Evolutionary conservation across 2,329 filamentous ascomycete species (phyloP).

Genomic region (Penicillium sp.): DNA sequence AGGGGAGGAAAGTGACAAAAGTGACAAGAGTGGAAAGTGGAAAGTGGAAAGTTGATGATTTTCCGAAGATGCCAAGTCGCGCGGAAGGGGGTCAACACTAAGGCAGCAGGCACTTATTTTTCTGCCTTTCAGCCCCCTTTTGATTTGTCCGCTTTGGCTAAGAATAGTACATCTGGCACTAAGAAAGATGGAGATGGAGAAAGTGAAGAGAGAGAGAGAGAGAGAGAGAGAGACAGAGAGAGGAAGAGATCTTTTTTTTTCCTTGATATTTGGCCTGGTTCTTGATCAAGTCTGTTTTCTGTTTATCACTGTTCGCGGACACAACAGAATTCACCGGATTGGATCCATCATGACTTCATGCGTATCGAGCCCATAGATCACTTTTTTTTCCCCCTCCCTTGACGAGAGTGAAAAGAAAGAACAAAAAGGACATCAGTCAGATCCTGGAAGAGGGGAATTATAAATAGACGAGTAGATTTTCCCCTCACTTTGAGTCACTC

Average conservation of each 20-base stretch:
- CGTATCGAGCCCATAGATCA: neutral
- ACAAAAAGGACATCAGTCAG: neutral
- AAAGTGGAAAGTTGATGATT: neutral
- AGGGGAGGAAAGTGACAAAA: neutral
- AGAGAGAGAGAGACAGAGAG: neutral
- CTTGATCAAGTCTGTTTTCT: neutral
- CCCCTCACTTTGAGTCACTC: slow-evolving; percentile 5
- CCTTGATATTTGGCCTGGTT: neutral
- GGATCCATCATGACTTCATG: neutral
- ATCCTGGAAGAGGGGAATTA: neutral
- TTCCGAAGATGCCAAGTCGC: slow-evolving; percentile 3
- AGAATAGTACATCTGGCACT: neutral
- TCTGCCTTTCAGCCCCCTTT: neutral
- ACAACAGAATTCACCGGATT: neutral
- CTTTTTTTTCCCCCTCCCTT: neutral
- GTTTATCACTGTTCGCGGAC: neutral
- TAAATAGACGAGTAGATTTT: neutral
- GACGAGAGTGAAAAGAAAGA: neutral
- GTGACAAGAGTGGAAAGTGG: neutral
- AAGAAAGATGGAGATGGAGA: neutral
- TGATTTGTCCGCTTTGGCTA: neutral
- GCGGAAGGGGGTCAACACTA: neutral
- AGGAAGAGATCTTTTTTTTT: too few relatives aligned
- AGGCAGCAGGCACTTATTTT: neutral
- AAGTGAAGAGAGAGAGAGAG: neutral